These are phyloP conservation scores for Mycosarcoma maydis DNA, from an alignment of 1,284 basidiomycete genomes.

Conservation along the genomic window DNA sequence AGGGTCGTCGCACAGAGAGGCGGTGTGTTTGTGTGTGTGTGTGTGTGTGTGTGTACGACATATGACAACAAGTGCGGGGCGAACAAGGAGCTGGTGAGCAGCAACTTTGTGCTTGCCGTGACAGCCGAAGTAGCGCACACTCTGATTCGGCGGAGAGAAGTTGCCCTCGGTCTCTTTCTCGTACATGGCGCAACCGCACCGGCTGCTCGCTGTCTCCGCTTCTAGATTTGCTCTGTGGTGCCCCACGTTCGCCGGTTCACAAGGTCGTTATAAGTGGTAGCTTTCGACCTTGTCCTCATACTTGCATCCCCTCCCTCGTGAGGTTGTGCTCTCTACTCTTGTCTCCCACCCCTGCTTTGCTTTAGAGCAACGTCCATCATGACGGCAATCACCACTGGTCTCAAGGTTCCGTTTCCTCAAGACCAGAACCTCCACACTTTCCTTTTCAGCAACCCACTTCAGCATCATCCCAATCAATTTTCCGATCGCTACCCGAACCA, in stretches of 20 bases:
- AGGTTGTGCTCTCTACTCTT: not conserved
- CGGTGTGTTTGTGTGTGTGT: too few species aligned
- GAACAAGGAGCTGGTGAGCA: too few species aligned
- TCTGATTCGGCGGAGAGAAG: conserved; percentile 4
- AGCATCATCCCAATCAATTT: conserved; percentile 39
- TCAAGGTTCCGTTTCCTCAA: conserved; percentile 27
- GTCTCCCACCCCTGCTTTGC: not conserved
- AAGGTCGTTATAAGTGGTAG: conserved; percentile 4
- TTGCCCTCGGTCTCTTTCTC: not conserved
- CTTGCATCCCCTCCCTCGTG: not conserved
- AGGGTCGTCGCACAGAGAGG: too few species aligned
- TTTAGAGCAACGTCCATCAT: not conserved
- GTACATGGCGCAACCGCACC: not conserved
- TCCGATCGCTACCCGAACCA: conserved; percentile 30
- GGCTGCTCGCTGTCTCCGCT: not conserved
- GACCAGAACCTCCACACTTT: conserved; percentile 43
- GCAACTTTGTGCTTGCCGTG: too few species aligned
- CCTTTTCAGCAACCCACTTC: conserved; percentile 50
- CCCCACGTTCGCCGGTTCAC: conserved; percentile 10
- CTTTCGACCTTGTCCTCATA: not conserved
- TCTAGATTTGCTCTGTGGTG: conserved; percentile 9
- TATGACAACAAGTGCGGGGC: too few species aligned
- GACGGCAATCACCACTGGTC: conserved; percentile 25
- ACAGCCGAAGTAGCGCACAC: not conserved
- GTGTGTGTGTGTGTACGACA: too few species aligned